These are phyloP conservation scores for Kazachstania sp. DNA, from an alignment of 1,139 yeast genomes.

Conservation along the genomic window DNA sequence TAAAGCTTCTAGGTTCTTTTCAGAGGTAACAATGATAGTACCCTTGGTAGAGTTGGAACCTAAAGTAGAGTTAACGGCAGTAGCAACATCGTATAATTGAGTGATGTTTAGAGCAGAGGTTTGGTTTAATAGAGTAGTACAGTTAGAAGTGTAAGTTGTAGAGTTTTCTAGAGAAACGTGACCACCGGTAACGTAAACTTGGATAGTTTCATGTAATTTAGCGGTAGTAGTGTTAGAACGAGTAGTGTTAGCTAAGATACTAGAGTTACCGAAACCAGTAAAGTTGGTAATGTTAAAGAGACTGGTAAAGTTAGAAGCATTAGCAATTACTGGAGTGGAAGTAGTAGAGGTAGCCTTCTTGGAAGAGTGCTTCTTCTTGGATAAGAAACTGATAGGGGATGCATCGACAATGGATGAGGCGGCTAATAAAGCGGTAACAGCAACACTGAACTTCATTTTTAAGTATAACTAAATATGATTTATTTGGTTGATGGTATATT, in stretches of 20 bases:
- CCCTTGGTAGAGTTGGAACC: constrained; percentile 16
- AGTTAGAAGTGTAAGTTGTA: constrained; percentile 7
- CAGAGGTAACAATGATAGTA: constrained; percentile 21
- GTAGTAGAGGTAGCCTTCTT: constrained; percentile 1
- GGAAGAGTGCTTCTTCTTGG: constrained; percentile 3
- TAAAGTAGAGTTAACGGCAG: constrained; percentile 16
- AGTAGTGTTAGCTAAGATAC: not conserved
- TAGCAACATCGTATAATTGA: constrained; percentile 22
- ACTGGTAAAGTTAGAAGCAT: not conserved
- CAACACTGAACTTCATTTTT: constrained; percentile 12
- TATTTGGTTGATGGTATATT: not conserved
- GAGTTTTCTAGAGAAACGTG: constrained; percentile 14
- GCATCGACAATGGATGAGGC: constrained; percentile 16
- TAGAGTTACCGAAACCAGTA: not conserved
- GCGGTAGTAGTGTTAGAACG: constrained; percentile 1
- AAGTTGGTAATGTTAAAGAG: not conserved
- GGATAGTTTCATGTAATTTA: constrained; percentile 11
- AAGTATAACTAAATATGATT: not conserved
- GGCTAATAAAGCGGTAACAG: constrained; percentile 14
- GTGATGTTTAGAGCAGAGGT: constrained; percentile 20
- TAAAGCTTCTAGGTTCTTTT: constrained; percentile 21
- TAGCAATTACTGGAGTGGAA: constrained; percentile 2
- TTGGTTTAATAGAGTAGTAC: constrained; percentile 19
- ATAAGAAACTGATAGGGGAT: constrained; percentile 12
- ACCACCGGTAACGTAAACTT: constrained; percentile 25